Conservation (phyloP, 768 basidiomycete genomes). For the Serendipita sp. region DNA sequence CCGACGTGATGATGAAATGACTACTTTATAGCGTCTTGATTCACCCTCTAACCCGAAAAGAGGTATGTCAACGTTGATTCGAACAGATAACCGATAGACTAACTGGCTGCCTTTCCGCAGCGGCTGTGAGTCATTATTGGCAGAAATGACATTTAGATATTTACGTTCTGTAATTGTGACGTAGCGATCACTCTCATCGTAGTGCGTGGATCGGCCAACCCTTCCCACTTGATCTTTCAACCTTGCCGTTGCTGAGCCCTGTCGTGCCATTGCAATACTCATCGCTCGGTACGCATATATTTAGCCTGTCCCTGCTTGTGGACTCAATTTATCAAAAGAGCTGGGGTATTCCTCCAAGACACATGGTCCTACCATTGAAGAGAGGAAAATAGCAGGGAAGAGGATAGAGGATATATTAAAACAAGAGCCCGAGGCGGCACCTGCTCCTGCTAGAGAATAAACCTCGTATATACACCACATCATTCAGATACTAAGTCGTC, state of each 20-base stretch:
- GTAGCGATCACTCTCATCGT: conserved; percentile 54
- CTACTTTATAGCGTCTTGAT: conserved; percentile 41
- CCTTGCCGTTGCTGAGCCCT: conserved; percentile 33
- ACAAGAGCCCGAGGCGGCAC: conserved; percentile 10
- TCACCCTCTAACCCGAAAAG: conserved; percentile 55
- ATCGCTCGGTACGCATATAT: conserved; percentile 33
- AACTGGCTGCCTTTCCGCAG: conserved; percentile 17
- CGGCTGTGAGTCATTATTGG: conserved; percentile 27
- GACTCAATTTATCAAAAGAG: conserved; percentile 23
- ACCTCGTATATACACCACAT: background rate
- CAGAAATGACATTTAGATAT: background rate
- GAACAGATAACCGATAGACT: background rate
- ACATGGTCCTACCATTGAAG: conserved; percentile 37
- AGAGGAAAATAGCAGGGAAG: conserved; percentile 19
- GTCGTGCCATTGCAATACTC: conserved; percentile 53
- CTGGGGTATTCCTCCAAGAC: conserved; percentile 46
- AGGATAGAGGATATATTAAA: conserved; percentile 7
- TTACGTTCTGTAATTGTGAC: background rate
- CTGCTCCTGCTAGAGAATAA: conserved; percentile 7
- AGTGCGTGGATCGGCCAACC: conserved; percentile 59
- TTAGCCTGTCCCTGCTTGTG: background rate
- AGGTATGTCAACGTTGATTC: conserved; percentile 27
- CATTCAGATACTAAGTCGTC: no score
- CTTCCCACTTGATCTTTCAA: conserved; percentile 46
- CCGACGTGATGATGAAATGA: background rate